These are phyloP conservation scores for Haplographium delicatum DNA, from an alignment of 495 filamentous ascomycete species.

Conservation along the genomic window DNA sequence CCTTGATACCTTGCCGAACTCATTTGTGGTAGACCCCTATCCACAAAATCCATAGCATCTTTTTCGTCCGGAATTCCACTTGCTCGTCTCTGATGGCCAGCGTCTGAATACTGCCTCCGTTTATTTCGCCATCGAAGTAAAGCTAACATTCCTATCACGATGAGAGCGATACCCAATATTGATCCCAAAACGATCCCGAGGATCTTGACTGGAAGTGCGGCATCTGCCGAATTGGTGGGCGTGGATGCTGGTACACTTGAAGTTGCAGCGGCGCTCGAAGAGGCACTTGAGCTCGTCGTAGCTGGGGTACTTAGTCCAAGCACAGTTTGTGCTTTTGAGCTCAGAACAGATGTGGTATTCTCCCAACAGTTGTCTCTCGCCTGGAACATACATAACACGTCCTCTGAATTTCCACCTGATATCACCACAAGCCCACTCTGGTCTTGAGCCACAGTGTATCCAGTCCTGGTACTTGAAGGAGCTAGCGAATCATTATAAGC, in stretches of 20 bases:
- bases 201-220: conserved; percentile 38
- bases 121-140: conserved; percentile 55
- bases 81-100: conserved; percentile 42
- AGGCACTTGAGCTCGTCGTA: conserved; percentile 37
- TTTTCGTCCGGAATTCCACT: conserved; percentile 47
- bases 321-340: conserved; percentile 33
- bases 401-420: conserved; percentile 62
- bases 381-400: conserved; percentile 75
- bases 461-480: conserved; percentile 48
- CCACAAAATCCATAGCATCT: conserved; percentile 42
- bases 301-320: conserved; percentile 33
- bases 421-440: conserved; percentile 65
- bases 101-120: conserved; percentile 39
- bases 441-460: conserved; percentile 42
- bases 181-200: conserved; percentile 77
- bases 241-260: conserved; percentile 33
- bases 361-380: conserved; percentile 73
- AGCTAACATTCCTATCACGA: conserved; percentile 65
- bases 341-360: conserved; percentile 64
- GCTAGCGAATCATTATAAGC: conserved; percentile 71
- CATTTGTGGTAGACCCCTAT: conserved; percentile 43
- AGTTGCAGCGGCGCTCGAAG: conserved; percentile 26
- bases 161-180: conserved; percentile 62
- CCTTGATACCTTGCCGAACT: conserved; percentile 35
- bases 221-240: conserved; percentile 24